Base-by-base conservation (phyloP, 2,329 filamentous ascomycete genomes). In the Aspergillus viridinutans region DNA sequence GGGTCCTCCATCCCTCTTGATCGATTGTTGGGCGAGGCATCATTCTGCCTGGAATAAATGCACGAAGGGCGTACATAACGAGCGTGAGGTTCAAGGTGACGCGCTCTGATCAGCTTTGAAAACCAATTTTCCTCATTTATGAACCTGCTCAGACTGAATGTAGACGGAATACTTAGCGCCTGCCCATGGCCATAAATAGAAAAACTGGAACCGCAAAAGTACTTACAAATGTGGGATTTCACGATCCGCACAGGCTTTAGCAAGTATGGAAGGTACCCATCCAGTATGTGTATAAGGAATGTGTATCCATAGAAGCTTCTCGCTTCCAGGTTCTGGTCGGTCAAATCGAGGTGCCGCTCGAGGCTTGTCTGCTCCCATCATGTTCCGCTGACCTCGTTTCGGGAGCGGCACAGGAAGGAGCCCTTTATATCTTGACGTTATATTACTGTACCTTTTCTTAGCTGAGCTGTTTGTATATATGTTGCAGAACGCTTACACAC, bases 71-170 rank as follows among this genome's bases (percentile, higher is more conserved):
- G 65, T 10, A 76, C 72, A 56, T 70, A 76, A 12, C 73, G 71
- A 20, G 72, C 73, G 62, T 76, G 73, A 6, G 73, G 72, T 47
- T 73, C 70, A n/a, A 71, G 60, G 62, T 76, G 74, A 10, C 73
- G 69, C 47, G 72, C 70, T 55, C 65, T 64, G 28, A 71, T 71
- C 20, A 75, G 67, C 20, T 73, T 71, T 5, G 65, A 63, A 54
- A 66, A 72, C 74, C 73, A 76, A 52, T 73, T 69, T 12, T 73
- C 64, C 21, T 72, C 61, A 35, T 70, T 69, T 23, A 74, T 64
- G 20, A 73, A 68, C 25, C 66, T 68, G 4, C 61, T 60, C n/a
- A 71, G 73, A 40, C 78, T 80, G 73, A 51, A 12, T 4, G 4
- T 38, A 3, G 6, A 21, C 26, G 21, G 48, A 28, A 35, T 29